Base-by-base conservation (phyloP, 179 eudicot species). In the Nepenthes alata region DNA sequence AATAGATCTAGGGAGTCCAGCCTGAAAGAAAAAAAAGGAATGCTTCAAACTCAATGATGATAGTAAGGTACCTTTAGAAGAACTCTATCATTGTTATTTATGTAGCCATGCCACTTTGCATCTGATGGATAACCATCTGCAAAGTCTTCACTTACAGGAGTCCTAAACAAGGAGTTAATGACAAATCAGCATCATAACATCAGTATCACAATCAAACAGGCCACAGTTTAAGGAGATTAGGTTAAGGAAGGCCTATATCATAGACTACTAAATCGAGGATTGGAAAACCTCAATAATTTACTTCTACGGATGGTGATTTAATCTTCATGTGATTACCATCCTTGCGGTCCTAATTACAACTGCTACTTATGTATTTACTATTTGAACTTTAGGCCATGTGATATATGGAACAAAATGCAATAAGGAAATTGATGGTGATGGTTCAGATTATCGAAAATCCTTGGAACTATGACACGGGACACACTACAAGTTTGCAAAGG, bases 51-150 rank as follows among this genome's bases (percentile, higher is more conserved):
- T 56, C 52, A 36, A 60, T 6, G 11, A 59, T 47, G 6, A 39
- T 2, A 7, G 55, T 1, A 13, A 11, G 48, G 68, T 69, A 91
- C 98, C 96, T 93, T 93, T 9, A 84, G 84, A 47, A 93, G 88
- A 51, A 89, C 98, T 71, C 98, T 84, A 72, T 93, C 98, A 64
- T 86, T 53, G 59, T 86, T 85, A 58, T 93, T 86, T 38, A 93
- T 85, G 69, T 93, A 93, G 7, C 95, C 98, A 58, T 89, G 75
- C 98, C 98, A 88, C 67, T 86, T 83, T 64, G 87, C 98, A 75
- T 89, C 91, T 1, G 98, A 91, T 35, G 96, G 96, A 72, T 91
- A 91, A 57, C 87, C 95, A 73, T 79, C 85, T 1, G 83, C 83
- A 70, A 84, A 82, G 9, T 81, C 82, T 44, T 83, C 81, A 63